Evolutionary conservation across 371 early-diverging fungal species (phyloP), one percentile per base, ranked within the genome.

Genomic region (Entomophthora muscae): DNA sequence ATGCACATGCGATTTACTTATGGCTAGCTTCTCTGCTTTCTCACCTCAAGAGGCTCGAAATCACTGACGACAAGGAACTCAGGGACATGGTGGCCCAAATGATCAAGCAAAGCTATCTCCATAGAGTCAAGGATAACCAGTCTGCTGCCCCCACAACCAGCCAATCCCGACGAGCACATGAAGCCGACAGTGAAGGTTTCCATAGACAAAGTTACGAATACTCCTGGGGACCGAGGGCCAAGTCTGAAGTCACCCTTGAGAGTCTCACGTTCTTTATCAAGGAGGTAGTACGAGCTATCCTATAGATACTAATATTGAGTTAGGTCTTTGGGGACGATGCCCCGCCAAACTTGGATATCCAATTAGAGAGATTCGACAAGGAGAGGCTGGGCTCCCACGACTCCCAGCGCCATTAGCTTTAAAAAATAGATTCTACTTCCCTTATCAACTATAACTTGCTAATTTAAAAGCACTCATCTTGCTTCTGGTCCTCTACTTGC

Each of bases 141-240:
- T 70, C 67, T 58, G 71, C 67, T 12, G 69, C 68, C 12, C 58
- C 65, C 10, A 72, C 71, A 23, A 30, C 22, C 23, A 33, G 32
- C 12, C 17, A n/a, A 30, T 7, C 24, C 17, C 3, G 33, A 7
- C 26, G 32, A 12, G 42, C 10, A 32, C n/a, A n/a, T n/a, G 21
- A 5, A 33, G 22, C 61, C 30, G 33, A 61, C 2, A 5, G 5
- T 42, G 63, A 53, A 13, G 59, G 26, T 2, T 13, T 65, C n/a
- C 76, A 78, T 29, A 69, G 69, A 61, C 71, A 63, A 2, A 68
- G 63, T 17, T 73, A 68, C 33, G 81, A 79, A 28, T 81, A 78
- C 65, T 69, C 70, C 1, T 85, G 86, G 85, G 89, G 89, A 2
- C 77, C 86, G n/a, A 70, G 86, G 59, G 82, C 87, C 13, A 81